Percentiles rank a stretch among this genome's conserved stretches.
Evolutionary conservation across 257 asterid genomes (phyloP).

Genomic region (Handroanthus guayacan): DNA sequence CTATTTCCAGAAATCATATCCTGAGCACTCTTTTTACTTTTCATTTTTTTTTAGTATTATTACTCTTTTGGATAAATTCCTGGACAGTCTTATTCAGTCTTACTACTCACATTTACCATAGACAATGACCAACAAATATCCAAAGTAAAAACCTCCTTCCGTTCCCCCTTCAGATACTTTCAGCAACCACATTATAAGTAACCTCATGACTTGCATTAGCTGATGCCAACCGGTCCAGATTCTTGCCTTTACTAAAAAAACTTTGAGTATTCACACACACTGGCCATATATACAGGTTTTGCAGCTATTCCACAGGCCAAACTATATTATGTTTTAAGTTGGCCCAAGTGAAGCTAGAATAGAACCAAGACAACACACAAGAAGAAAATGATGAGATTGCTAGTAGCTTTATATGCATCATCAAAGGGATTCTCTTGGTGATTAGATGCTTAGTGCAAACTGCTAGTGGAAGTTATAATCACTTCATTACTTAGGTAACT

Average conservation of each 20-base stretch:
- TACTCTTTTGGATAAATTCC: too few species aligned
- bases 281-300: background rate
- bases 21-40: background rate
- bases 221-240: background rate
- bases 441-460: background rate
- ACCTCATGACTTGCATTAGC: slow-evolving; percentile 12
- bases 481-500: background rate
- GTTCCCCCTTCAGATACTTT: slow-evolving; percentile 15
- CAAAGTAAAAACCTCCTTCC: slow-evolving; percentile 16
- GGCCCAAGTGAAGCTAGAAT: background rate
- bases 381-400: background rate
- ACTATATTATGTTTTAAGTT: background rate
- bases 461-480: background rate
- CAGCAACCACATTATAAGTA: slow-evolving; percentile 1
- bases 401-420: background rate
- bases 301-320: slow-evolving; percentile 3
- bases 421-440: background rate
- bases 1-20: slow-evolving; percentile 25
- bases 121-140: background rate
- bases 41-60: too few species aligned
- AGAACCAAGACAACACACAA: slow-evolving; percentile 10
- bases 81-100: background rate
- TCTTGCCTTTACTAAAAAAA: background rate
- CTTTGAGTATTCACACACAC: background rate
- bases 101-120: slow-evolving; percentile 20